Evolutionary conservation across 768 basidiomycete genomes (phyloP), one percentile per base, ranked within the genome.

Genomic region (Chalciporus piperatus): DNA sequence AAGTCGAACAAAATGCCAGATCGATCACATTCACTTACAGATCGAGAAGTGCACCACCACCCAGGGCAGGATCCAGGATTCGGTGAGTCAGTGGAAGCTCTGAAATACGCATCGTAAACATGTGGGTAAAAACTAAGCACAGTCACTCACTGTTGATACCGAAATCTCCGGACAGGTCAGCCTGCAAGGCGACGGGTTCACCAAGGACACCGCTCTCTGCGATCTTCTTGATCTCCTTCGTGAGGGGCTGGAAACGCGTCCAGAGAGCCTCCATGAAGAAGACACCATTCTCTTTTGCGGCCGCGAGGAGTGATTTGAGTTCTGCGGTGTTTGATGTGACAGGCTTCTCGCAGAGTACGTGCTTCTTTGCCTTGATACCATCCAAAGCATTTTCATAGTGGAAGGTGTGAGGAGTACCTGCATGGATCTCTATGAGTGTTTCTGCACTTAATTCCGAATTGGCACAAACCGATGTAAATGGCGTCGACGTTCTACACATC

Each of bases 231-330:
- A 91, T 72, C 53, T 87, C 87, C 16, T 74, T 62, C 10, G 76
- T 72, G 52, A 89, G 76, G 12, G 88, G 87, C 51, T 87, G 84
- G 74, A 90, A 91, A 32, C 88, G 77, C 32, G 91, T 92, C 89
- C 91, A 92, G 69, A 92, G 75, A 0, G 88, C 91, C 70, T 95
- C 93, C 92, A 95, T 94, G 60, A 95, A 81, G 75, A 95, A 95
- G 1, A 92, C 77, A 16, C 83, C 80, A 59, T 85, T 74, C 64
- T 89, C 81, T 66, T 87, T 87, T 2, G 93, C 91, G 17, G 89
- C 77, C 10, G 72, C 72, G 17, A 92, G 72, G 19, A 96, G 77
- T 41, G 84, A 80, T n/a, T 81, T 78, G 19, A 92, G 74, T 63
- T 95, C 91, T 3, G 84, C 79, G 6, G 78, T 73, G 62, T 92